Percentiles rank a stretch among this genome's conserved stretches.
These are phyloP conservation scores for Neoboletus brunneissimus DNA, from an alignment of 768 basidiomycete genomes.

Conservation along the genomic window DNA sequence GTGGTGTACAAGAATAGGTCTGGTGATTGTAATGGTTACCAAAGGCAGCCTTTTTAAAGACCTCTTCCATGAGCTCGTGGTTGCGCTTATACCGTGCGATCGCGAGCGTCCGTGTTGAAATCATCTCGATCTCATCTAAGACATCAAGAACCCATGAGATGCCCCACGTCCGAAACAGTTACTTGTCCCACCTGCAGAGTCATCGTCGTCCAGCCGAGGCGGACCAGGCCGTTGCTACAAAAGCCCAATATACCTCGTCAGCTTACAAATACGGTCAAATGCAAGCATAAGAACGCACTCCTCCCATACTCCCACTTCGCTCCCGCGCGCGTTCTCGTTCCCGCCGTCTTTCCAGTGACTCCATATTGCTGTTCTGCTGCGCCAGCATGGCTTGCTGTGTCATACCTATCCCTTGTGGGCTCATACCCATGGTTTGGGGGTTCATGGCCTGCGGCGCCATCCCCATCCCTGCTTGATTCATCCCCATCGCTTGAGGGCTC, in stretches of 20 bases:
- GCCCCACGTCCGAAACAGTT: background rate
- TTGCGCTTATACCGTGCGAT: slow-evolving; percentile 73
- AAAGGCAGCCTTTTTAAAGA: slow-evolving; percentile 72
- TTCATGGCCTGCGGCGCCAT: slow-evolving; percentile 28
- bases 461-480: slow-evolving; percentile 24
- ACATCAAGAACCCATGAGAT: background rate
- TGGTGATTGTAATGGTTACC: slow-evolving; percentile 29
- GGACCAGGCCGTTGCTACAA: slow-evolving; percentile 32
- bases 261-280: background rate
- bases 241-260: background rate
- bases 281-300: slow-evolving; percentile 31
- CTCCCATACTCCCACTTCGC: slow-evolving; percentile 40
- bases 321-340: slow-evolving; percentile 57
- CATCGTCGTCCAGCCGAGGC: slow-evolving; percentile 50
- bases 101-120: slow-evolving; percentile 71
- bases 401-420: slow-evolving; percentile 29
- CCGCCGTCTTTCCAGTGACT: slow-evolving; percentile 60
- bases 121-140: slow-evolving; percentile 64
- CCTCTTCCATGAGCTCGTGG: slow-evolving; percentile 82
- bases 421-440: slow-evolving; percentile 24
- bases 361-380: slow-evolving; percentile 72
- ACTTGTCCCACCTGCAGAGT: slow-evolving; percentile 53
- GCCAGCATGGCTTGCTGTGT: slow-evolving; percentile 60
- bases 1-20: background rate
- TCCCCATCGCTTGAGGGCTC: slow-evolving; percentile 23